phyloP scores from a whole-genome alignment of 2,329 filamentous ascomycete genomes.

The Fusarium buxicola region DNA sequence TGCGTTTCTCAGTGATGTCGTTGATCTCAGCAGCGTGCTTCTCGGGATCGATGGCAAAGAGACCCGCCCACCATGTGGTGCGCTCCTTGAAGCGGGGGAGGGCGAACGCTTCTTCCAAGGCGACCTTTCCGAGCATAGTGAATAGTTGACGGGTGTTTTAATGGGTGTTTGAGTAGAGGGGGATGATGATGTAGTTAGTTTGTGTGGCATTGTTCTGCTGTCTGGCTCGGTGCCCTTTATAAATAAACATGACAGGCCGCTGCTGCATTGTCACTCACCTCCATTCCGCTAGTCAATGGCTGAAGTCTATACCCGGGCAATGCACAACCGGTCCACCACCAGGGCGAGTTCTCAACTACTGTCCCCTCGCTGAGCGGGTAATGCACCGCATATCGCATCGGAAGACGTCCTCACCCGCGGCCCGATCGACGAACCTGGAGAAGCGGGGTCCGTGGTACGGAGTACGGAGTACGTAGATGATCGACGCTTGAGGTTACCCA shows the following conservation, averaged over 20 bases:
- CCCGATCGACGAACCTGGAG: constrained; percentile 8
- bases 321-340: no score
- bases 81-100: constrained; percentile 69
- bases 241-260: neutral
- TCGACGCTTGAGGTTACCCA: constrained; percentile 2
- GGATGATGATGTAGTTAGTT: neutral
- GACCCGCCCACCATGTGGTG: constrained; percentile 69
- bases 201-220: neutral
- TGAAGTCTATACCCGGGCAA: constrained; percentile 18
- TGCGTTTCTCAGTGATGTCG: constrained; percentile 54
- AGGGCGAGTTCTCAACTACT: no score
- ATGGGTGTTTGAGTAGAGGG: neutral
- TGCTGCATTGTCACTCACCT: neutral
- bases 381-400: constrained; percentile 7
- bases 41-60: constrained; percentile 69
- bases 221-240: constrained; percentile 3
- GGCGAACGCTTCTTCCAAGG: constrained; percentile 71
- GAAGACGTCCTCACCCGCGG: constrained; percentile 6
- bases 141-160: neutral
- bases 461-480: no score
- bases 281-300: neutral
- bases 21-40: constrained; percentile 67
- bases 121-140: constrained; percentile 69
- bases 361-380: constrained; percentile 17
- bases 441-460: no score